Conservation (phyloP, 2,329 filamentous ascomycete genomes). For the Penicillium sp. region DNA sequence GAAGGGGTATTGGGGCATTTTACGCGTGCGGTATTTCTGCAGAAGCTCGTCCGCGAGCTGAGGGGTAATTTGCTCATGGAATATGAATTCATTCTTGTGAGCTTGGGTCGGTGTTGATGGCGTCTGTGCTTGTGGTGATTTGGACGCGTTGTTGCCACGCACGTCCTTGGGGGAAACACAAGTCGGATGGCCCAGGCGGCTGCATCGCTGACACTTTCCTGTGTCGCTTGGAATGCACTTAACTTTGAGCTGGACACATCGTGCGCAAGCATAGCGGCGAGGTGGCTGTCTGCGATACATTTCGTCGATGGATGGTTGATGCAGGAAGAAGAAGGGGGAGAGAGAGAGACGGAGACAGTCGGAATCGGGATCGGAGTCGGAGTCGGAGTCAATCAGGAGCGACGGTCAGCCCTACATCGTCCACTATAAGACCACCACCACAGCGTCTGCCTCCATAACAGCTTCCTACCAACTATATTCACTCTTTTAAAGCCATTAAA, state of each 20-base stretch:
- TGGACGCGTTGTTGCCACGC: constrained; percentile 1
- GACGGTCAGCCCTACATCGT: background rate
- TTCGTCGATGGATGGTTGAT: background rate
- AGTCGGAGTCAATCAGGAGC: background rate
- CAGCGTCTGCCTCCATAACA: background rate
- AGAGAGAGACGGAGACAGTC: background rate
- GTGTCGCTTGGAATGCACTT: constrained; percentile 12
- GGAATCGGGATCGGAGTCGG: constrained; percentile 7
- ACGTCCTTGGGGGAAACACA: constrained; percentile 12
- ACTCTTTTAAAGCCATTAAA: background rate
- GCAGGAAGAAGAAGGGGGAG: background rate
- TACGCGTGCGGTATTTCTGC: constrained; percentile 15
- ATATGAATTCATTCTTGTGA: background rate
- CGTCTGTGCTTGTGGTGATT: background rate
- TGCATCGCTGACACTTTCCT: constrained; percentile 18
- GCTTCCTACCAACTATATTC: background rate
- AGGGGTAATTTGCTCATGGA: background rate
- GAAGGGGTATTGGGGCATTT: constrained; percentile 21
- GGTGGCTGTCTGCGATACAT: constrained; percentile 15
- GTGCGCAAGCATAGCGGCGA: constrained; percentile 15
- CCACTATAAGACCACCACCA: background rate
- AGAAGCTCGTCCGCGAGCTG: constrained; percentile 1
- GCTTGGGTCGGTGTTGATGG: background rate
- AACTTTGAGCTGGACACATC: constrained; percentile 20
- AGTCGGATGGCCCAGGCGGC: constrained; percentile 12